Evolutionary conservation across 441 rosid genomes (phyloP).

Genomic region (Gossypium aridum): DNA sequence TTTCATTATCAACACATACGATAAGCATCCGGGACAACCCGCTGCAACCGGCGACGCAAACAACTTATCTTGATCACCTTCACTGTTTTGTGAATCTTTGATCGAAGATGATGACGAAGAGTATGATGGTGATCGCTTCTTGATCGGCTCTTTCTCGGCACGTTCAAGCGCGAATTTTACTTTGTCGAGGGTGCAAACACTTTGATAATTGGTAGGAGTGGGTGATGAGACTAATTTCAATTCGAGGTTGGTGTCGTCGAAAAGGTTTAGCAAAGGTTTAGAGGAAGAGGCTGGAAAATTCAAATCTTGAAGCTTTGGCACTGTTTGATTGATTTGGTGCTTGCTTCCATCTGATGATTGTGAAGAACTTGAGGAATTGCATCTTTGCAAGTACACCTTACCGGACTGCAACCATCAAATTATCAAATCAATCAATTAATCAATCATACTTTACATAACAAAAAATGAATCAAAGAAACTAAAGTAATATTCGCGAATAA

Average conservation of each 20-base stretch:
- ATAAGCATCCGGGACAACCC: conserved; percentile 74
- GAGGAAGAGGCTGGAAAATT: conserved; percentile 44
- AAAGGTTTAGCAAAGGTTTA: conserved; percentile 44
- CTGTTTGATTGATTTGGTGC: conserved; percentile 32
- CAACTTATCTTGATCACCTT: conserved; percentile 15
- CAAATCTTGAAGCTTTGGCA: conserved; percentile 53
- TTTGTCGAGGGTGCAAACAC: conserved; percentile 85
- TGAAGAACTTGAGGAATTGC: conserved; percentile 39
- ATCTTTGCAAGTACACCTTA: conserved; percentile 60
- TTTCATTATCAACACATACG: conserved; percentile 59
- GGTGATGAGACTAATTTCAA: conserved; percentile 48
- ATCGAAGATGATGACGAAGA: conserved; percentile 35
- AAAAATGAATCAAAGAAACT: not conserved
- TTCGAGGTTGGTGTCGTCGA: conserved; percentile 51
- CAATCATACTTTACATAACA: not conserved
- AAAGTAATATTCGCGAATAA: not conserved
- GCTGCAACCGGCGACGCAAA: conserved; percentile 46
- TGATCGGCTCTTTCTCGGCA: conserved; percentile 40
- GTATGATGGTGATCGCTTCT: conserved; percentile 43
- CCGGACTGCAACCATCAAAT: conserved; percentile 63
- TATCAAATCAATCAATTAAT: not conserved
- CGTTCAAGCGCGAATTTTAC: conserved; percentile 74
- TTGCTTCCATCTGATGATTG: conserved; percentile 26
- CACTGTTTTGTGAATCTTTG: conserved; percentile 25
- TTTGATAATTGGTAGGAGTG: conserved; percentile 43